phyloP scores from a whole-genome alignment of 1,139 yeast species.

The Candida glucosophila region DNA sequence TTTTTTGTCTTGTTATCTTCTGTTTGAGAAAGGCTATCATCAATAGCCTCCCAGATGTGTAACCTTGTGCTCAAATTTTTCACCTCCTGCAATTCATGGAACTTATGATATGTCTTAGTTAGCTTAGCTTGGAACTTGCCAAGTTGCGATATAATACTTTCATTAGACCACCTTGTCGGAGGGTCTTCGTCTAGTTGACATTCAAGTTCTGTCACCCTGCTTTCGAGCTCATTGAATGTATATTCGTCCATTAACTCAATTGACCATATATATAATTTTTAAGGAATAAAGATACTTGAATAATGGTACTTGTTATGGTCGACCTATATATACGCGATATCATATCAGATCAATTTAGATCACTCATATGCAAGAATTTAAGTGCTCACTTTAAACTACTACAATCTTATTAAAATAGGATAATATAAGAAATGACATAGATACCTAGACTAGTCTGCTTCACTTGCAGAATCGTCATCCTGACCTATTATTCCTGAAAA shows the following conservation, averaged over 20 bases:
- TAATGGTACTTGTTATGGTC: background rate
- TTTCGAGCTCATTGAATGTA: conserved; percentile 3
- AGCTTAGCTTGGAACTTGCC: conserved; percentile 10
- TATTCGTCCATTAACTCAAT: conserved; percentile 6
- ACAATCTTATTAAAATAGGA: no score
- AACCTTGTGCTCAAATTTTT: no score
- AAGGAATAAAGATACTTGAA: no score
- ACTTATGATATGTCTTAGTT: conserved; percentile 7
- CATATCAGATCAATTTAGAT: background rate
- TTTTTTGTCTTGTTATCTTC: no score
- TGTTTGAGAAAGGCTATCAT: no score
- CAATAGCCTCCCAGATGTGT: no score
- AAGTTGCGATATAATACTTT: conserved; percentile 8
- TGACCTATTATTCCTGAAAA: conserved; percentile 12
- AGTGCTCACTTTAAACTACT: background rate
- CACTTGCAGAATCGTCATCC: conserved; percentile 26
- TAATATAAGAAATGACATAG: no score
- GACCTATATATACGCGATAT: background rate
- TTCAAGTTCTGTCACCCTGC: conserved; percentile 5
- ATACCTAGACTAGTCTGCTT: conserved; percentile 33
- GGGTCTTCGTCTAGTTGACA: conserved; percentile 3
- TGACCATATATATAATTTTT: no score
- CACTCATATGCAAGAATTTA: background rate
- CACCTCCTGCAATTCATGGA: no score
- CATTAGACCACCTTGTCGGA: conserved; percentile 1